Evolutionary conservation across 805 yeast species (phyloP).

Genomic region (Metschnikowia anglica): DNA sequence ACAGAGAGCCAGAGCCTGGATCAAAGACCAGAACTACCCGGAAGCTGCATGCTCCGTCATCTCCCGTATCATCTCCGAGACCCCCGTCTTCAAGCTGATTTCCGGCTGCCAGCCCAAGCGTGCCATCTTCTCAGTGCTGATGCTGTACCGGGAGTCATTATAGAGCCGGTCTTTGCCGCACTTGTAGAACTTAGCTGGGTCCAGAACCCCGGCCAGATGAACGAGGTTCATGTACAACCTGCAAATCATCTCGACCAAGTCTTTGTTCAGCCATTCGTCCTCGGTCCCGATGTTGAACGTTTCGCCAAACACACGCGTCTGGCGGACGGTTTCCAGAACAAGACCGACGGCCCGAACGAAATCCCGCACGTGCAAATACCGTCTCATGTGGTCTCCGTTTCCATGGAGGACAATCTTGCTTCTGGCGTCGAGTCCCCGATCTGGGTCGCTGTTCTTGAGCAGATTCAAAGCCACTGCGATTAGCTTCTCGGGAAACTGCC

Average conservation of each 20-base stretch:
- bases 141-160: constrained; percentile 33
- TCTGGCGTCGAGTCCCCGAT: constrained; percentile 5
- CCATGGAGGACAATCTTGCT: constrained; percentile 46
- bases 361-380: constrained; percentile 48
- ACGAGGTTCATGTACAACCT: constrained; percentile 12
- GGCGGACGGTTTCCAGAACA: constrained; percentile 20
- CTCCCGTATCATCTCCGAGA: neutral
- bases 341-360: constrained; percentile 38
- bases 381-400: constrained; percentile 42
- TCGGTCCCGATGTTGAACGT: constrained; percentile 24
- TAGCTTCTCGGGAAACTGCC: constrained; percentile 55
- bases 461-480: constrained; percentile 32
- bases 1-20: no score
- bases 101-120: constrained; percentile 34
- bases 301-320: constrained; percentile 21
- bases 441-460: neutral
- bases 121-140: constrained; percentile 24
- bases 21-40: neutral
- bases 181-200: constrained; percentile 18
- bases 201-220: constrained; percentile 2
- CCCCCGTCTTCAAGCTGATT: constrained; percentile 24
- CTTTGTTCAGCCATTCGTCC: constrained; percentile 18
- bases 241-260: constrained; percentile 24
- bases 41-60: neutral
- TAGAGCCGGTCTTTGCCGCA: constrained; percentile 33